Evolutionary conservation across 768 basidiomycete genomes (phyloP).

Genomic region (Lactifluus subvellereus): DNA sequence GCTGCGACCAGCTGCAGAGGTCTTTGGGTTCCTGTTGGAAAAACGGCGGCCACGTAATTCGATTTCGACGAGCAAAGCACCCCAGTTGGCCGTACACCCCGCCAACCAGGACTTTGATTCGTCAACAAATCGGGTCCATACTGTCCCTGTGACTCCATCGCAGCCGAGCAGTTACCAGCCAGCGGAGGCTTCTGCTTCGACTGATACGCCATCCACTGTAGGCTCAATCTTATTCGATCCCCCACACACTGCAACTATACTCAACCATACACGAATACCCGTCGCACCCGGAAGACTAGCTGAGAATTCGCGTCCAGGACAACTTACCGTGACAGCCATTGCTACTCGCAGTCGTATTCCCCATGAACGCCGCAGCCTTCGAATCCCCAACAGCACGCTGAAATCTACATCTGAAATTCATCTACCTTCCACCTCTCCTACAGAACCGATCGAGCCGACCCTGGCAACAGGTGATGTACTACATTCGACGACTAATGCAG

Average conservation of each 20-base stretch:
- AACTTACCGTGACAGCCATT: not conserved
- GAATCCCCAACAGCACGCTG: not conserved
- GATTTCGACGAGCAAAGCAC: conserved; percentile 32
- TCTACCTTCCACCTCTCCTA: not conserved
- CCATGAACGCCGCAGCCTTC: conserved; percentile 20
- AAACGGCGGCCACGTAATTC: conserved; percentile 35
- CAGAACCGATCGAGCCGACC: not conserved
- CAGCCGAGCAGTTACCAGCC: not conserved
- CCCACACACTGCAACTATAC: conserved; percentile 17
- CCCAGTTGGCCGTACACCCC: conserved; percentile 35
- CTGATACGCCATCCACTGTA: conserved; percentile 12
- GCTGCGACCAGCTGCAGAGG: conserved; percentile 60
- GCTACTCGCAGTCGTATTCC: conserved; percentile 20
- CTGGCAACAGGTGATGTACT: not conserved
- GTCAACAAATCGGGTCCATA: conserved; percentile 1
- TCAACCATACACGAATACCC: conserved; percentile 22
- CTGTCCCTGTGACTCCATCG: conserved; percentile 7
- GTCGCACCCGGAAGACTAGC: not conserved
- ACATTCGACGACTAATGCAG: not conserved
- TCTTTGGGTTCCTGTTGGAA: conserved; percentile 65
- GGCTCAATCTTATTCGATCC: conserved; percentile 23
- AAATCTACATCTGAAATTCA: not conserved
- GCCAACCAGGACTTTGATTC: conserved; percentile 28
- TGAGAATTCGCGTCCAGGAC: conserved; percentile 1
- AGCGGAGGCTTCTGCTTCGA: not conserved